A percentile compares a stretch with the other conserved stretches of the same genome.
phyloP scores from a whole-genome alignment of 129 eudicot genomes.

The Sambucus nigra region DNA sequence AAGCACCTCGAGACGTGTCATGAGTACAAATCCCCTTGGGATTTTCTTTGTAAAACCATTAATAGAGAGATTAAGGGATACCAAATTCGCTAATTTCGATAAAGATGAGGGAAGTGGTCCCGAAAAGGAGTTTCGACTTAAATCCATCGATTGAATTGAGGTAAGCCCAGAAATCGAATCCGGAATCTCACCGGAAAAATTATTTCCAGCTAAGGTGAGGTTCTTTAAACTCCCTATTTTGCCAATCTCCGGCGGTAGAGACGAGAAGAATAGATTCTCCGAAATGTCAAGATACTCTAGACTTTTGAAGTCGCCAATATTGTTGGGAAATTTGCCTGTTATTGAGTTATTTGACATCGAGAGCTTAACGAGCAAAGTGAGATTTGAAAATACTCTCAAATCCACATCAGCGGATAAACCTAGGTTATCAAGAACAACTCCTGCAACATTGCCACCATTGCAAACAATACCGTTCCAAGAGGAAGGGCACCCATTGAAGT shows the following conservation, averaged over 20 bases:
- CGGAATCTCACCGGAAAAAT: constrained; percentile 68
- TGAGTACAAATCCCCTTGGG: constrained; percentile 62
- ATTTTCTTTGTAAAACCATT: constrained; percentile 50
- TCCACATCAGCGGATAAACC: constrained; percentile 76
- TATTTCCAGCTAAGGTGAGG: constrained; percentile 78
- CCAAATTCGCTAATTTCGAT: constrained; percentile 38
- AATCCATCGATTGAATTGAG: constrained; percentile 63
- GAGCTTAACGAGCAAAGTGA: constrained; percentile 73
- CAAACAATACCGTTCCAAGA: constrained; percentile 99
- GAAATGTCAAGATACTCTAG: constrained; percentile 74
- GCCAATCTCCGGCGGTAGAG: constrained; percentile 63
- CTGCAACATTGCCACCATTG: constrained; percentile 96
- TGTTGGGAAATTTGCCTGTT: constrained; percentile 51
- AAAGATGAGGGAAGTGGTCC: constrained; percentile 58
- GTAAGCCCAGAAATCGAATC: constrained; percentile 67
- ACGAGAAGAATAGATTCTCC: constrained; percentile 52
- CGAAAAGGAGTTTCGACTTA: constrained; percentile 74
- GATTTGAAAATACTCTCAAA: constrained; percentile 67
- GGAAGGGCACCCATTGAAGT: constrained; percentile 96
- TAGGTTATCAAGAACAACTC: constrained; percentile 72
- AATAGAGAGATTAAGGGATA: constrained; percentile 59
- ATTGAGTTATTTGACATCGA: constrained; percentile 86
- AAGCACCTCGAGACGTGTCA: constrained; percentile 59
- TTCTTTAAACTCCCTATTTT: constrained; percentile 51
- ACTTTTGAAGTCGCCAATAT: constrained; percentile 52